phyloP scores from a whole-genome alignment of 2,329 filamentous ascomycete species.

The Gnomoniopsis sp. region DNA sequence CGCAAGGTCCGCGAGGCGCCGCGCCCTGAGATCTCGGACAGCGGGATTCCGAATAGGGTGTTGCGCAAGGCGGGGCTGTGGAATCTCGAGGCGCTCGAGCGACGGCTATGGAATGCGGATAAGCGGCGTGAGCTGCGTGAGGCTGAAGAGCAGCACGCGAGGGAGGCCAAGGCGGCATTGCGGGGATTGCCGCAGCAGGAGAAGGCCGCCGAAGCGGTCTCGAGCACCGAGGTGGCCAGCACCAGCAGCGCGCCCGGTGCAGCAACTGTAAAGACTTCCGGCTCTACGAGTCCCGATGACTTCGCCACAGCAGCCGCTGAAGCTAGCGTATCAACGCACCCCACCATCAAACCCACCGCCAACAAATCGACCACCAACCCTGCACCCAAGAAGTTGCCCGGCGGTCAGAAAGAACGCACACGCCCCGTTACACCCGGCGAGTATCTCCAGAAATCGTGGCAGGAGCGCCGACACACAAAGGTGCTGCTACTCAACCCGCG shows the following conservation, averaged over 20 bases:
- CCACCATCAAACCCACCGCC: constrained; percentile 4
- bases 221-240: neutral
- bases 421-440: constrained; percentile 8
- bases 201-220: neutral
- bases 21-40: constrained; percentile 29
- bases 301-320: neutral
- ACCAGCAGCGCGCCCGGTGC: neutral
- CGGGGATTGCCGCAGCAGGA: neutral
- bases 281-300: neutral
- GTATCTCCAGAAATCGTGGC: constrained; percentile 18
- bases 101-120: constrained; percentile 17
- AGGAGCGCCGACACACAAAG: constrained; percentile 32
- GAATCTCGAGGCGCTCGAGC: constrained; percentile 8
- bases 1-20: constrained; percentile 28
- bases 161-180: neutral
- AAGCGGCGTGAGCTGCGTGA: constrained; percentile 18
- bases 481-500: constrained; percentile 44
- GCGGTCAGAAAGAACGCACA: neutral
- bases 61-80: constrained; percentile 25
- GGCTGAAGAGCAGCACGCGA: constrained; percentile 6
- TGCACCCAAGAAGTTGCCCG: neutral
- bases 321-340: neutral
- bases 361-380: neutral
- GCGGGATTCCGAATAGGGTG: constrained; percentile 31
- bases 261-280: neutral